Conservation (phyloP, 1,284 basidiomycete species). For the Psilocybe mexicana region DNA sequence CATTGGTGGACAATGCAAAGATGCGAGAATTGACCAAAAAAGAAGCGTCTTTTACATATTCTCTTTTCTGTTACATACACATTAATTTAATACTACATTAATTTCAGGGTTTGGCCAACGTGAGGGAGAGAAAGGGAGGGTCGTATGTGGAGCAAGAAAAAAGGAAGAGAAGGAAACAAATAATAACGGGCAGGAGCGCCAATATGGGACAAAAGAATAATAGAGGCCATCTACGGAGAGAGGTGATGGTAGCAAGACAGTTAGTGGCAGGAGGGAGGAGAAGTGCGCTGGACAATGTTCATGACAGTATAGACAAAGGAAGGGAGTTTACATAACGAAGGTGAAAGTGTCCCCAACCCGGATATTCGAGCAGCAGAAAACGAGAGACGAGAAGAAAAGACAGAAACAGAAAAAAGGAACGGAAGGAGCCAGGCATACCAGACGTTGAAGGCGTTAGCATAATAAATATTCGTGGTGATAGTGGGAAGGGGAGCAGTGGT, state of each 20-base stretch:
- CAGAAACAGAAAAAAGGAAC: slow-evolving; percentile 3
- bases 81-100: slow-evolving; percentile 25
- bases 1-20: background rate
- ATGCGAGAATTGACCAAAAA: background rate
- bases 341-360: slow-evolving; percentile 10
- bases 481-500: slow-evolving; percentile 2
- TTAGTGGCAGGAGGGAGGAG: slow-evolving; percentile 1
- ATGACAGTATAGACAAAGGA: background rate
- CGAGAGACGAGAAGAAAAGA: slow-evolving; percentile 1
- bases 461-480: slow-evolving; percentile 9
- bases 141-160: slow-evolving; percentile 2
- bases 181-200: background rate
- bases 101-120: slow-evolving; percentile 19
- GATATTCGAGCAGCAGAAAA: background rate
- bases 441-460: slow-evolving; percentile 10
- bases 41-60: slow-evolving; percentile 1
- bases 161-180: slow-evolving; percentile 5
- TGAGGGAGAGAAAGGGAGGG: slow-evolving; percentile 12
- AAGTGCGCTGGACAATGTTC: background rate
- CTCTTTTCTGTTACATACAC: slow-evolving; percentile 16
- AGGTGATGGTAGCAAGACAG: background rate
- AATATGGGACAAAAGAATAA: slow-evolving; percentile 5
- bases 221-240: slow-evolving; percentile 4
- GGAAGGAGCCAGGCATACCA: slow-evolving; percentile 16
- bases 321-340: background rate